Conservation (phyloP, 176 grass and related monocot species). For the Bothriochloa decipiens region DNA sequence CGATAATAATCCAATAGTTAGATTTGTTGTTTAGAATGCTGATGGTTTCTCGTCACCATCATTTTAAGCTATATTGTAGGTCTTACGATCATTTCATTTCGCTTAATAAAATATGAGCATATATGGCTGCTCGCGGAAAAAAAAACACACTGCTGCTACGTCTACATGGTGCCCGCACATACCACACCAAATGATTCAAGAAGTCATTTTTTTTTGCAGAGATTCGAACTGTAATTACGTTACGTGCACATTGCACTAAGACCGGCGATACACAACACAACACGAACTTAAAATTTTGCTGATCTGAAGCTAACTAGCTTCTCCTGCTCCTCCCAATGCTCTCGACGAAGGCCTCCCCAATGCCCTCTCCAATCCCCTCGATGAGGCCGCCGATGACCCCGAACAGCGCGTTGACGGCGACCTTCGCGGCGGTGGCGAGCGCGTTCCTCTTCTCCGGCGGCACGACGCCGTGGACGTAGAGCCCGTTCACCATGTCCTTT, state of each 20-base stretch:
- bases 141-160: too few species aligned
- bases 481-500: slow-evolving; percentile 86
- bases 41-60: too few species aligned
- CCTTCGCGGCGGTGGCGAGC: slow-evolving; percentile 47
- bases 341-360: slow-evolving; percentile 57
- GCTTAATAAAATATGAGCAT: too few species aligned
- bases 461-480: slow-evolving; percentile 69
- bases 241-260: neutral
- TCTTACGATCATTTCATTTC: too few species aligned
- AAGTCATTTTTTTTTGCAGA: too few species aligned
- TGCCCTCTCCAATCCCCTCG: slow-evolving; percentile 61
- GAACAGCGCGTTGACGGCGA: slow-evolving; percentile 64
- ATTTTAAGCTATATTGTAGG: too few species aligned
- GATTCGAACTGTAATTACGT: neutral
- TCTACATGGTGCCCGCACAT: too few species aligned
- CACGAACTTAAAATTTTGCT: neutral
- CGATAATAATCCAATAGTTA: too few species aligned
- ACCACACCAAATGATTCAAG: too few species aligned
- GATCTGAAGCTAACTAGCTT: slow-evolving; percentile 37
- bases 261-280: neutral
- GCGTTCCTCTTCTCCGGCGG: slow-evolving; percentile 56
- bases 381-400: slow-evolving; percentile 62
- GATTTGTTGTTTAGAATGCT: too few species aligned
- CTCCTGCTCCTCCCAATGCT: slow-evolving; percentile 49
- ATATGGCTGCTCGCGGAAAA: too few species aligned